Evolutionary conservation across 768 basidiomycete species (phyloP).

Genomic region (Suillus luteus): DNA sequence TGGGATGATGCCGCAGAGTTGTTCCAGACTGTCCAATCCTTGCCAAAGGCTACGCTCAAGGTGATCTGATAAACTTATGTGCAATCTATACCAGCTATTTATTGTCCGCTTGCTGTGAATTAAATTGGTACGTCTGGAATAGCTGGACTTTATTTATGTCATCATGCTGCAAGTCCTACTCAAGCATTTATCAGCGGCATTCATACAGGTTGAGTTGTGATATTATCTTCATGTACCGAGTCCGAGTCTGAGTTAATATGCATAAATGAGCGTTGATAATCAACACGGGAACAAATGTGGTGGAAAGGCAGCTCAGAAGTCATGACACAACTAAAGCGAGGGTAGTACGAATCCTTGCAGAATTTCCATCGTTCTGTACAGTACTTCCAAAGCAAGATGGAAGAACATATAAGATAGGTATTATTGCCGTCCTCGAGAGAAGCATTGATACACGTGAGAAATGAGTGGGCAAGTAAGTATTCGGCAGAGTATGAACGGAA

Average conservation of each 20-base stretch:
- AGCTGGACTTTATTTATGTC: background rate
- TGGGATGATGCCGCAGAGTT: background rate
- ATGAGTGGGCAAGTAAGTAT: slow-evolving; percentile 13
- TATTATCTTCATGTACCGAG: background rate
- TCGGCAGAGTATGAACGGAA: slow-evolving; percentile 8
- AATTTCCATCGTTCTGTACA: background rate
- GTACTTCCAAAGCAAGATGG: slow-evolving; percentile 1
- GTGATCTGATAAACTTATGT: background rate
- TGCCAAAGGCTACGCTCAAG: slow-evolving; percentile 1
- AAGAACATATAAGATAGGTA: slow-evolving; percentile 12
- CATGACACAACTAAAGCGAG: background rate
- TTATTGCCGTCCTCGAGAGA: slow-evolving; percentile 17
- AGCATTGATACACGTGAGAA: slow-evolving; percentile 16
- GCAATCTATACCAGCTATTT: background rate
- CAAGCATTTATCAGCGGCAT: background rate
- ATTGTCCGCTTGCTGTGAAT: background rate
- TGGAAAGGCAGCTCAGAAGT: background rate
- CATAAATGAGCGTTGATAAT: background rate
- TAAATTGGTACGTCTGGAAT: background rate
- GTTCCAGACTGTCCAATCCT: background rate
- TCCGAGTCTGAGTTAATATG: background rate
- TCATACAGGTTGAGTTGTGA: background rate
- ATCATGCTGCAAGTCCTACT: background rate
- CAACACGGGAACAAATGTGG: background rate
- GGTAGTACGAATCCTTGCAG: background rate